phyloP scores from a whole-genome alignment of 1,284 basidiomycete species.

The Trametes versicolor region DNA sequence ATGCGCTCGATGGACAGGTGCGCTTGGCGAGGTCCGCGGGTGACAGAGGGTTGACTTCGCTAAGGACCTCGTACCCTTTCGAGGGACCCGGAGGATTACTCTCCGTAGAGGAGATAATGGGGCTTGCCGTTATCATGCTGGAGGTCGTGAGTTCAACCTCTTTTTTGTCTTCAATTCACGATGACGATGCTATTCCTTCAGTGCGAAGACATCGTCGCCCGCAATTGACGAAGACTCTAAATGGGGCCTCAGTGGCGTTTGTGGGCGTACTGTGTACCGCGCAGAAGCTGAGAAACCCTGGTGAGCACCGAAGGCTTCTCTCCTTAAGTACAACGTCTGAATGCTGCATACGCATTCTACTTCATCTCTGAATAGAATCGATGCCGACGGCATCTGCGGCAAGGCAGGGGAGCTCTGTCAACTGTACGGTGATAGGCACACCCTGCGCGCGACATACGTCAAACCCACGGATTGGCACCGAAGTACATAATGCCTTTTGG shows the following conservation, averaged over 20 bases:
- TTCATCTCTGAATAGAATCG: neutral
- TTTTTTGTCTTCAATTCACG: neutral
- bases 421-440: neutral
- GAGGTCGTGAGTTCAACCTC: neutral
- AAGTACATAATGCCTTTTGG: no score
- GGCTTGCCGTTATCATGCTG: neutral
- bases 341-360: no score
- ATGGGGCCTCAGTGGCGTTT: no score
- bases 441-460: neutral
- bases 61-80: neutral
- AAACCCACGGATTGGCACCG: neutral
- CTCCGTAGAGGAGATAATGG: neutral
- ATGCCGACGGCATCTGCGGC: neutral
- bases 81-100: neutral
- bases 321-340: neutral
- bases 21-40: neutral
- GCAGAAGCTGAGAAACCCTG: neutral
- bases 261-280: neutral
- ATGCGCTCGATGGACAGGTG: conserved; percentile 1
- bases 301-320: neutral
- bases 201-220: no score
- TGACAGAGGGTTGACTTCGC: neutral
- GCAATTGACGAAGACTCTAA: no score
- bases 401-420: neutral
- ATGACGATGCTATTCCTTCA: neutral